These are phyloP conservation scores for Boletus rubroflammeus DNA, from an alignment of 768 basidiomycete species.

Conservation along the genomic window DNA sequence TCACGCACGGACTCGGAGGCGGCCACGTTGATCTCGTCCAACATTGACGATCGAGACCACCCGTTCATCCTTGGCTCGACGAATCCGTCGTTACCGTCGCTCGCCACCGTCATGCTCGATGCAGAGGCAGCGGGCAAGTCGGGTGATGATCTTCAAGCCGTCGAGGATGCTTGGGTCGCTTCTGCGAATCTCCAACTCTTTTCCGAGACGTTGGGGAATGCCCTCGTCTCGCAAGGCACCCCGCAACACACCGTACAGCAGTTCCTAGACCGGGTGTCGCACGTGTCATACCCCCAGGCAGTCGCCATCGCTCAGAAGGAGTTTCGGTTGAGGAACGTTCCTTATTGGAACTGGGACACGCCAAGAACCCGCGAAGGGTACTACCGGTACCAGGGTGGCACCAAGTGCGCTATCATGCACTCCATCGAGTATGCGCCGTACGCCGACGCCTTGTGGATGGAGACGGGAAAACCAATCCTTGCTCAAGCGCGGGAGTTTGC, in stretches of 20 bases:
- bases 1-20: constrained; percentile 97
- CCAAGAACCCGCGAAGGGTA: constrained; percentile 94
- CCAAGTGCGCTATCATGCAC: constrained; percentile 89
- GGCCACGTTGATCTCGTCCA: constrained; percentile 93
- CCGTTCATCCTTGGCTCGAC: constrained; percentile 93
- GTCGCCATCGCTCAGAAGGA: constrained; percentile 73
- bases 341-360: constrained; percentile 94
- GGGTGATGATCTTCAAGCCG: constrained; percentile 75
- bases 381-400: constrained; percentile 97
- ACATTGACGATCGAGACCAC: constrained; percentile 97
- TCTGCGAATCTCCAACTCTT: constrained; percentile 80
- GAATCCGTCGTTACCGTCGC: constrained; percentile 62
- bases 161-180: constrained; percentile 85
- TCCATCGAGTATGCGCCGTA: constrained; percentile 92
- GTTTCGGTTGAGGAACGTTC: constrained; percentile 68
- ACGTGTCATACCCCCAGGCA: constrained; percentile 66
- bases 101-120: constrained; percentile 77
- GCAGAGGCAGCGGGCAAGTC: constrained; percentile 80
- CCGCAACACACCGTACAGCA: constrained; percentile 48
- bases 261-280: constrained; percentile 61
- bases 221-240: constrained; percentile 58
- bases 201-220: constrained; percentile 65
- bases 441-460: constrained; percentile 93
- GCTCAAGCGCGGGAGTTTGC: constrained; percentile 92
- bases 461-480: constrained; percentile 92